Evolutionary conservation across 768 basidiomycete species (phyloP).

Genomic region (Trametes gibbosa): DNA sequence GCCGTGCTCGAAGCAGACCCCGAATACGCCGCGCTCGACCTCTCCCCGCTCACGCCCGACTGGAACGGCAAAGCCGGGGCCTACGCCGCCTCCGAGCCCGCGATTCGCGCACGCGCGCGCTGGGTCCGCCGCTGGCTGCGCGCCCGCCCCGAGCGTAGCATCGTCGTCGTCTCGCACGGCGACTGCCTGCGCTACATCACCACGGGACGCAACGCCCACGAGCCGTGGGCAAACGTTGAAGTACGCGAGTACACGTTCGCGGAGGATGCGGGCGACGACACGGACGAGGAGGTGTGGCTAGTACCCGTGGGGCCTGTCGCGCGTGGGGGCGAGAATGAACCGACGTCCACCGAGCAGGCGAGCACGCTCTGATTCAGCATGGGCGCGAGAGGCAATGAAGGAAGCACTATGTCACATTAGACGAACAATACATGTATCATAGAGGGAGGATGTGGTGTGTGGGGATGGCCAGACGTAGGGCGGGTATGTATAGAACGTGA

Average conservation of each 20-base stretch:
- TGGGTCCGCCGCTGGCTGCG: conserved; percentile 30
- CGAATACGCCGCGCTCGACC: conserved; percentile 29
- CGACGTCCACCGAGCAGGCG: conserved; percentile 24
- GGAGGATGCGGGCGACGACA: conserved; percentile 22
- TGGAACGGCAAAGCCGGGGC: conserved; percentile 28
- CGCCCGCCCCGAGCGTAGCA: conserved; percentile 25
- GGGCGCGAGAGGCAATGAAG: background rate
- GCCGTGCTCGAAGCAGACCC: conserved; percentile 28
- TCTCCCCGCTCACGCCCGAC: conserved; percentile 27
- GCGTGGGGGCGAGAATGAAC: conserved; percentile 24
- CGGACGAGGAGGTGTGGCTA: conserved; percentile 24
- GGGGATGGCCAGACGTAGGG: background rate
- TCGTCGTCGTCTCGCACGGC: conserved; percentile 29
- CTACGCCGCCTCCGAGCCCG: conserved; percentile 20
- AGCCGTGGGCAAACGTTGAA: conserved; percentile 29
- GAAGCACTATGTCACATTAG: conserved; percentile 10
- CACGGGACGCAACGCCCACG: conserved; percentile 22
- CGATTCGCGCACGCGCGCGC: conserved; percentile 26
- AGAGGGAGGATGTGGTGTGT: background rate
- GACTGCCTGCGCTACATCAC: conserved; percentile 28
- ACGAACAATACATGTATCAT: background rate
- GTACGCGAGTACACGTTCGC: conserved; percentile 28
- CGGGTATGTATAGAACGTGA: conserved; percentile 10
- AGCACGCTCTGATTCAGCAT: background rate
- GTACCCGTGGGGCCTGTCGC: conserved; percentile 21